Base-by-base conservation (phyloP, 345 rosid species). In the Jatropha curcas region DNA sequence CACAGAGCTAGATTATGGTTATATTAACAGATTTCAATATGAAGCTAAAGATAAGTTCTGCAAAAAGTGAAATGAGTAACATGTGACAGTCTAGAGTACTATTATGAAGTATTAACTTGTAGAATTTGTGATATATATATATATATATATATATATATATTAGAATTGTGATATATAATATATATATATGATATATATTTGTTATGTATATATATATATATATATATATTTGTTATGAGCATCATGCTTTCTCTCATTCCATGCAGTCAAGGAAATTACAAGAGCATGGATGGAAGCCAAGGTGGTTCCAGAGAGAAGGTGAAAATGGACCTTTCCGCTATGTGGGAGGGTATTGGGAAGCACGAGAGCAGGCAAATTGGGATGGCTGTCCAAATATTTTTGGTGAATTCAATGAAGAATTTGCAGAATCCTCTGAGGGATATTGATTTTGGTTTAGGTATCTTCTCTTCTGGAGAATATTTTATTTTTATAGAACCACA, bases 291-390 rank as follows among this genome's bases (percentile, higher is more conserved):
- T 91, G 99, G 98, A 86, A 82, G 68, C 94, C 99, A 0, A 84
- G 87, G 83, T 95, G 99, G 98, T 92, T 95, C 79, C 77, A 75
- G 62, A 71, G 76, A 77, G 89, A 86, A 43, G 84, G 79, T 57
- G 90, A 88, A 71, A 70, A 83, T 37, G 89, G 93, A 81, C 60
- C 96, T 46, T 95, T 81, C 83, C 75, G 71, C 67, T 92, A 84
- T 22, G 37, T 53, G n/a, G 97, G 97, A 1, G 98, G 97, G n/a
- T 95, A 92, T 59, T 95, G 99, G 98, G 93, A 92, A 82, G 90
- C 99, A 55, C 79, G 97, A 20, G 87, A 86, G 31, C 80, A 35
- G 48, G 60, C 70, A 57, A 88, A 80, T 60, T 95, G 99, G 99
- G 86, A 85, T 70, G 86, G 79, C 76, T 95, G 98, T 59, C 92